These are phyloP conservation scores for Cordyceps fumosorosea DNA, from an alignment of 2,329 filamentous ascomycete genomes.

Conservation along the genomic window DNA sequence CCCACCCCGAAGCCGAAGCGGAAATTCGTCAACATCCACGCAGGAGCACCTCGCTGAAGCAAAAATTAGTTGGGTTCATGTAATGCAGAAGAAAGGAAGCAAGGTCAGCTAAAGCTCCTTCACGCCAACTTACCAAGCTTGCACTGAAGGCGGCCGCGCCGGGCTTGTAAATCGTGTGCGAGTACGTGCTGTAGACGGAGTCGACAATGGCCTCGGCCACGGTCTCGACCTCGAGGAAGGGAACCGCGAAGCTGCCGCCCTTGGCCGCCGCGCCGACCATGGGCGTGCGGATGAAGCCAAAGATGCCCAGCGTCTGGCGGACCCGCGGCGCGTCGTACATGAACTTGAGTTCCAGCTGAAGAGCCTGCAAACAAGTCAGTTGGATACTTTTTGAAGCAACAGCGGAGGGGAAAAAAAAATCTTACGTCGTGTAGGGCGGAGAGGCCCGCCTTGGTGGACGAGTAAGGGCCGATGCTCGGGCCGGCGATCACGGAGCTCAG, in stretches of 20 bases:
- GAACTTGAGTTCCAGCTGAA: constrained; percentile 26
- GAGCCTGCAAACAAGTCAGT: constrained; percentile 15
- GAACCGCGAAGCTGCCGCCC: constrained; percentile 23
- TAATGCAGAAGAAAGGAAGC: neutral
- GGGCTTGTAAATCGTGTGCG: constrained; percentile 24
- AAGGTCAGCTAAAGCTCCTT: neutral
- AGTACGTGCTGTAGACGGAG: constrained; percentile 25
- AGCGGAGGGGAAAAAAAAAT: neutral
- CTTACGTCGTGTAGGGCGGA: constrained; percentile 24
- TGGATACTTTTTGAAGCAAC: neutral
- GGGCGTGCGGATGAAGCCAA: constrained; percentile 28
- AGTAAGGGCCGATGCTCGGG: constrained; percentile 54
- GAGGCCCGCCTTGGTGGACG: constrained; percentile 43
- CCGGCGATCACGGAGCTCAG: constrained; percentile 48
- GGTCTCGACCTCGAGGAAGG: constrained; percentile 27
- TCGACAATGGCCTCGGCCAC: constrained; percentile 25
- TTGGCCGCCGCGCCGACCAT: constrained; percentile 19
- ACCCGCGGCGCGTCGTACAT: constrained; percentile 24
- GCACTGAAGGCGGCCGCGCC: constrained; percentile 22
- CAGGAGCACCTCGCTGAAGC: constrained; percentile 18
- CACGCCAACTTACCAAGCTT: constrained; percentile 22
- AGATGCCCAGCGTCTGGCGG: constrained; percentile 23
- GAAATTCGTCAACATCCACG: constrained; percentile 17
- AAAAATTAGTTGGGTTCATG: neutral
- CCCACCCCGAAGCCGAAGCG: neutral